These are phyloP conservation scores for Fomitopsis betulina DNA, from an alignment of 1,284 basidiomycete genomes.

Conservation along the genomic window DNA sequence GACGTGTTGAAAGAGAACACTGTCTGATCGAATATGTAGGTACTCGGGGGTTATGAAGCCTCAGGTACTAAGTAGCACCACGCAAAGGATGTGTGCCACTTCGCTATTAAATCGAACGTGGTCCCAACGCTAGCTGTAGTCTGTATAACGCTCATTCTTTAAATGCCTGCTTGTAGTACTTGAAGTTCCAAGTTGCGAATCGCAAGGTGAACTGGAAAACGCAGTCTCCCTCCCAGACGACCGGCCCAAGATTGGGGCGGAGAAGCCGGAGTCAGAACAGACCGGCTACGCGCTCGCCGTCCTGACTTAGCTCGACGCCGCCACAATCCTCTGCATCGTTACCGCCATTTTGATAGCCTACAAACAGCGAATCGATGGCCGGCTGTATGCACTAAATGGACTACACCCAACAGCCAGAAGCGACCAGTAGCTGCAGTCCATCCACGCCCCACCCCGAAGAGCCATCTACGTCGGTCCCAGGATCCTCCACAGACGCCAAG, in stretches of 20 bases:
- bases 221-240: background rate
- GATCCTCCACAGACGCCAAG: constrained; percentile 34
- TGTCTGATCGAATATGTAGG: background rate
- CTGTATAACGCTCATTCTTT: too few relatives aligned
- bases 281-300: constrained; percentile 7
- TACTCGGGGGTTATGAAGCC: too few relatives aligned
- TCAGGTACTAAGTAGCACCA: too few relatives aligned
- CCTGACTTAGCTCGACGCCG: constrained; percentile 9
- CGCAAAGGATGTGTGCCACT: too few relatives aligned
- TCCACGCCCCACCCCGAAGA: constrained; percentile 24
- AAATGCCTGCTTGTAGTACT: too few relatives aligned
- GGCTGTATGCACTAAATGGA: constrained; percentile 81
- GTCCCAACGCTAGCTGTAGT: too few relatives aligned
- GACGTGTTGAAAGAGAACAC: constrained; percentile 41
- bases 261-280: constrained; percentile 1
- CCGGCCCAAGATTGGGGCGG: background rate
- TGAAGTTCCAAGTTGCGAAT: too few relatives aligned
- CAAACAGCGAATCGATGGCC: constrained; percentile 65
- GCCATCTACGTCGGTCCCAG: constrained; percentile 24
- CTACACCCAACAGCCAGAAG: constrained; percentile 67
- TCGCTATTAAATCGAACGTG: too few relatives aligned
- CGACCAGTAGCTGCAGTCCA: constrained; percentile 57
- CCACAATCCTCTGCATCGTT: constrained; percentile 6
- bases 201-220: background rate
- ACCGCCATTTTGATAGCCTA: constrained; percentile 24